Evolutionary conservation across 1,139 yeast species (phyloP), one percentile per base, ranked within the genome.

Genomic region (Eremothecium cymbalariae): DNA sequence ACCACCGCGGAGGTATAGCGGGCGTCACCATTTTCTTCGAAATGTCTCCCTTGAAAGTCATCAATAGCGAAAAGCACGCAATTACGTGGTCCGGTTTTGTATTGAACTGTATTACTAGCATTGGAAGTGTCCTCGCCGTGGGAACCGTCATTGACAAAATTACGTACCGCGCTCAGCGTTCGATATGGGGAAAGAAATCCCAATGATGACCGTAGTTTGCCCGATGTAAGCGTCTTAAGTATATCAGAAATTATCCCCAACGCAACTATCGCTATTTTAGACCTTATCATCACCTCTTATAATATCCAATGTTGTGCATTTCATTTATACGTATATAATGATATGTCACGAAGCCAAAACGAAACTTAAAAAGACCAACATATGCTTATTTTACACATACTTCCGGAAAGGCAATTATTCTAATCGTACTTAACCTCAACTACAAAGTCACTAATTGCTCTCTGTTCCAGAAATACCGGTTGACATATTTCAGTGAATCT

Each of bases 101-200:
- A 25, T 68, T 90, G 45, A 88, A 94, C 25, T 84, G 84, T 30
- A 73, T 90, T 47, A 80, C 95, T 42, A 84, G 94, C 8, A 71
- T 88, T 30, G 97, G 97, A 7, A 97, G 97, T 26, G 90, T 90
- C 8, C 67, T 90, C 41, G 90, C 95, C 36, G 88, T 90, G 14
- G 97, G 95, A 6, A 80, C 95, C 0, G 73, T 88, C 29, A 60
- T 88, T 32, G 98, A 90, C 57, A 71, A 88, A 43, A 77, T 93
- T 3, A 82, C 85, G 7, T 86, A 85, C 74, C 93, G 83, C 15
- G 95, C 95, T 1, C 90, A 85, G 55, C 75, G 75, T 56, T 85
- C 79, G 8, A 62, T 88, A 23, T 70, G 74, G 58, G 76, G 82
- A 18, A 84, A 86, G 60, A 88, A 90, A 56, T 65, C 62, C 29